phyloP scores from a whole-genome alignment of 2,329 filamentous ascomycete species.

The Tolypocladium inflatum region DNA sequence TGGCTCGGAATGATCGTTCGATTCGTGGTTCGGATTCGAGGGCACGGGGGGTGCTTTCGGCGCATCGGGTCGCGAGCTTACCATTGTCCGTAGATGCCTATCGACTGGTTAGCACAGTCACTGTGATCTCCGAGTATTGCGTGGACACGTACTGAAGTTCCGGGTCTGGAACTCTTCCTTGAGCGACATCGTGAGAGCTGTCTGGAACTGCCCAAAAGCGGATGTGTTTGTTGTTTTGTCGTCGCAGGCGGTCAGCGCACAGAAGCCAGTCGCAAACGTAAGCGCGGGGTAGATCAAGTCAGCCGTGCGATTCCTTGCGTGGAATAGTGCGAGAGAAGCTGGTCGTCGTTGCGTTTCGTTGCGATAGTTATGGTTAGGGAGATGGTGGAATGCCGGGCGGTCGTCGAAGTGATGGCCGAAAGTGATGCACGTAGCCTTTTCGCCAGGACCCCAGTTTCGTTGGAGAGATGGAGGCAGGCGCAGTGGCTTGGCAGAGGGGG shows the following conservation, averaged over 20 bases:
- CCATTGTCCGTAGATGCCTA: slow-evolving; percentile 71
- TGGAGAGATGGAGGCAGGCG: slow-evolving; percentile 6
- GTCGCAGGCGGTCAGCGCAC: slow-evolving; percentile 5
- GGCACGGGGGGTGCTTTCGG: background rate
- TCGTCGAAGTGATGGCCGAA: slow-evolving; percentile 14
- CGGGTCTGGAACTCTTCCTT: slow-evolving; percentile 63
- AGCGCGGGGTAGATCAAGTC: background rate
- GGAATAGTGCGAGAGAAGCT: background rate
- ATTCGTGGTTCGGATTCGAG: background rate
- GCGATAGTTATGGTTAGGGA: slow-evolving; percentile 9
- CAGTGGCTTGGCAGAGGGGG: slow-evolving; percentile 4
- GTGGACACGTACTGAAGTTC: slow-evolving; percentile 57
- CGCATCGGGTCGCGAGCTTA: slow-evolving; percentile 29
- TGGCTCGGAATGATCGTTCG: background rate
- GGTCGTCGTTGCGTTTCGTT: background rate
- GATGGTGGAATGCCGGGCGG: slow-evolving; percentile 8
- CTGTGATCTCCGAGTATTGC: slow-evolving; percentile 1
- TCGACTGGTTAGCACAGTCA: background rate
- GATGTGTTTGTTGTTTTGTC: slow-evolving; percentile 1
- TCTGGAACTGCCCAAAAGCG: slow-evolving; percentile 1
- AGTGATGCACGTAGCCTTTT: slow-evolving; percentile 22
- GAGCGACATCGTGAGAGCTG: slow-evolving; percentile 51
- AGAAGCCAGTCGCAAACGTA: background rate
- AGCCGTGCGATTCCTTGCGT: background rate
- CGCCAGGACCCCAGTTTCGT: background rate